Evolutionary conservation across 2,329 filamentous ascomycete species (phyloP).

Genomic region (Aschersonia sp.): DNA sequence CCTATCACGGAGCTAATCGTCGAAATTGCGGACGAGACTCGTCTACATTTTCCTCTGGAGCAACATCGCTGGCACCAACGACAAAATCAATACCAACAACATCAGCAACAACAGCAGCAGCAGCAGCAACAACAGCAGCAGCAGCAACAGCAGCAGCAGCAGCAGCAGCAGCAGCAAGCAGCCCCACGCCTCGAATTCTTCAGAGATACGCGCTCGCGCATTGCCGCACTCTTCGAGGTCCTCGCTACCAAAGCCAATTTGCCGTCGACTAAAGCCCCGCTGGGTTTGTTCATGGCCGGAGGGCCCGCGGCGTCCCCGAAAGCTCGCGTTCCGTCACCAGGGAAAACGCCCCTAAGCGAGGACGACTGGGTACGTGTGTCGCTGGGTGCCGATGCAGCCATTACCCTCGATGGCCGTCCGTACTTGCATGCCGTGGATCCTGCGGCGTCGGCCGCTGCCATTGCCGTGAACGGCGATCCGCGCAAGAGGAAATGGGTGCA

Average conservation of each 20-base stretch:
- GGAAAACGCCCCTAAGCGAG: conserved; percentile 54
- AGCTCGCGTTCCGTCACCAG: conserved; percentile 38
- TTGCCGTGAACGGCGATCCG: conserved; percentile 16
- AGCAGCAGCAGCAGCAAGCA: conserved; percentile 2
- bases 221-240: conserved; percentile 63
- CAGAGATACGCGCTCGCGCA: conserved; percentile 50
- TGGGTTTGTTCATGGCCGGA: conserved; percentile 52
- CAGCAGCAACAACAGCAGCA: no score
- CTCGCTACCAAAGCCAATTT: conserved; percentile 68
- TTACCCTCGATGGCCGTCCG: conserved; percentile 42
- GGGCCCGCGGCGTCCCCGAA: conserved; percentile 45
- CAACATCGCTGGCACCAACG: no score
- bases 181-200: conserved; percentile 53
- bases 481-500: conserved; percentile 29
- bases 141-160: no score
- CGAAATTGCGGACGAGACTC: conserved; percentile 53
- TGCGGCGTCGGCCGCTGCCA: conserved; percentile 12
- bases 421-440: conserved; percentile 15
- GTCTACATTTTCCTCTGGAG: conserved; percentile 28
- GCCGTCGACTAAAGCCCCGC: conserved; percentile 40
- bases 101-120: no score
- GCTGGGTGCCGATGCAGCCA: conserved; percentile 43
- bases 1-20: conserved; percentile 55
- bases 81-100: no score
- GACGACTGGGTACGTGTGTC: conserved; percentile 54